Evolutionary conservation across 352 stramenopile species (phyloP).

Genomic region (Phytopythium litorale): DNA sequence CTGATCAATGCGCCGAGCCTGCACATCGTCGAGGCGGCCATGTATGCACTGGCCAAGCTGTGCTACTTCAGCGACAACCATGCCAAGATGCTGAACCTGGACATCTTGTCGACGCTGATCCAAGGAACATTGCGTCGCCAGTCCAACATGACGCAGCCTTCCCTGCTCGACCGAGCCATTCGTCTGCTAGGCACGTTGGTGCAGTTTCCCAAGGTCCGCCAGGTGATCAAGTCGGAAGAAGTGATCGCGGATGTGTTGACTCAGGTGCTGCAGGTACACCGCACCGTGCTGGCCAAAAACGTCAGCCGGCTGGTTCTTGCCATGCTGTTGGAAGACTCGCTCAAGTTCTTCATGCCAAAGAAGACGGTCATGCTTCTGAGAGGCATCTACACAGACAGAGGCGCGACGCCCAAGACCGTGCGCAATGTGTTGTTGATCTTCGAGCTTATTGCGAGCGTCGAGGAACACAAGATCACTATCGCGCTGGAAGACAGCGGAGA

Average conservation of each 20-base stretch:
- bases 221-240: slow-evolving; percentile 62
- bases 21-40: slow-evolving; percentile 52
- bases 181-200: slow-evolving; percentile 64
- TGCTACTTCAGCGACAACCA: slow-evolving; percentile 61
- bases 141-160: slow-evolving; percentile 33
- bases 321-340: slow-evolving; percentile 65
- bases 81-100: slow-evolving; percentile 54
- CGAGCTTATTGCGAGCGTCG: slow-evolving; percentile 43
- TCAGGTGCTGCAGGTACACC: slow-evolving; percentile 55
- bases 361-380: slow-evolving; percentile 66
- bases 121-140: slow-evolving; percentile 41
- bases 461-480: slow-evolving; percentile 77
- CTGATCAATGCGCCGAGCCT: slow-evolving; percentile 56
- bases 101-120: slow-evolving; percentile 49
- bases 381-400: slow-evolving; percentile 43
- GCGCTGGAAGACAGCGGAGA: slow-evolving; percentile 67
- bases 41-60: slow-evolving; percentile 64
- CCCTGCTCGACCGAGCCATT: slow-evolving; percentile 53
- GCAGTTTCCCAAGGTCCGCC: slow-evolving; percentile 44
- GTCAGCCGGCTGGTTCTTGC: slow-evolving; percentile 47
- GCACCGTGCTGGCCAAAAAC: slow-evolving; percentile 54
- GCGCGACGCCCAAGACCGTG: slow-evolving; percentile 41
- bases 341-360: slow-evolving; percentile 82
- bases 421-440: slow-evolving; percentile 69
- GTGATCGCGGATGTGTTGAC: slow-evolving; percentile 70